Percentiles rank a stretch among this genome's conserved stretches.
Conservation (phyloP, 129 eudicot genomes). For the Tagetes erecta region DNA sequence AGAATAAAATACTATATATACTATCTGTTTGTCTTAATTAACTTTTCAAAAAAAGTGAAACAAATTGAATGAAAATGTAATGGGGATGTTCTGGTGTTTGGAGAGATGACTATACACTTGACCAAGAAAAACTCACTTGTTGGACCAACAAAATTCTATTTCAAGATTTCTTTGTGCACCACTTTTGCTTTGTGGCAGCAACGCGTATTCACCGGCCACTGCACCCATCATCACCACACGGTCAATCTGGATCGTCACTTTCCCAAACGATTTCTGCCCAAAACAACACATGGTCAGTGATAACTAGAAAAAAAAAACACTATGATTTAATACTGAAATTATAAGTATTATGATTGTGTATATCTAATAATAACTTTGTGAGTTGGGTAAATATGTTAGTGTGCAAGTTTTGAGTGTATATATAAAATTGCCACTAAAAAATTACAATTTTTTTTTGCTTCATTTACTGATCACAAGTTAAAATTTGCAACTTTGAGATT, state of each 20-base stretch:
- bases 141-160: slow-evolving; percentile 95
- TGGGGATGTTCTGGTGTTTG: slow-evolving; percentile 12
- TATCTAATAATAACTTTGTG: background rate
- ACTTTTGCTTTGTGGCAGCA: slow-evolving; percentile 97
- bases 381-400: background rate
- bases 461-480: background rate
- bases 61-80: slow-evolving; percentile 19
- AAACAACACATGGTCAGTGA: slow-evolving; percentile 12
- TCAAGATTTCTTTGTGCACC: slow-evolving; percentile 88
- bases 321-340: background rate
- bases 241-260: slow-evolving; percentile 97
- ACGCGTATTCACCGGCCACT: slow-evolving; percentile 89
- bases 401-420: background rate
- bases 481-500: background rate
- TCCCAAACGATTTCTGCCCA: slow-evolving; percentile 88
- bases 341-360: background rate
- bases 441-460: background rate
- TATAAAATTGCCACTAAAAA: background rate
- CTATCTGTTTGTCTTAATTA: slow-evolving; percentile 29
- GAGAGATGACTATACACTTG: slow-evolving; percentile 23
- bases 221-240: slow-evolving; percentile 96
- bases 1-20: slow-evolving; percentile 37
- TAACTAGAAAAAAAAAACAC: background rate
- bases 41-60: slow-evolving; percentile 14
- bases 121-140: slow-evolving; percentile 38